Percentiles rank a stretch among this genome's conserved stretches.
Conservation (phyloP, 805 yeast species). For the Candida xiaguanensis region DNA sequence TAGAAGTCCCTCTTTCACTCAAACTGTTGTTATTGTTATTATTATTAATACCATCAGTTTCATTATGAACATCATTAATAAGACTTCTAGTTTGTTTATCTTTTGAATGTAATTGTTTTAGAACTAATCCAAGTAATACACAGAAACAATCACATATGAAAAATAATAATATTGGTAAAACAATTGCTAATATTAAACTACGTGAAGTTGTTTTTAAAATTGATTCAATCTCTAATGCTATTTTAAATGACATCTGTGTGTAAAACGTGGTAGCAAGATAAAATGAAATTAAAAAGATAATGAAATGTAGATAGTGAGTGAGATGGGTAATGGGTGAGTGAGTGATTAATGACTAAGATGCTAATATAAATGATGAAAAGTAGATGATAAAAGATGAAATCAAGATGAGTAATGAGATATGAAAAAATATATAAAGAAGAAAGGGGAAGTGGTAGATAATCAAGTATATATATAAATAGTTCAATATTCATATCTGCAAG, state of each 20-base stretch:
- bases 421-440: neutral
- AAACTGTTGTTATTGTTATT: too few relatives aligned
- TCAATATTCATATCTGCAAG: neutral
- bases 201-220: constrained; percentile 3
- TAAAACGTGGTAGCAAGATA: neutral
- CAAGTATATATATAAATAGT: neutral
- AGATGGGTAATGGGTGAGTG: too few relatives aligned
- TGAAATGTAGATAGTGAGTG: too few relatives aligned
- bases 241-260: neutral
- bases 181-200: constrained; percentile 6
- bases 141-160: constrained; percentile 6
- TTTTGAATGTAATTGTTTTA: neutral
- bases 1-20: too few relatives aligned
- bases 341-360: neutral
- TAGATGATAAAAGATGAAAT: neutral
- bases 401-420: neutral
- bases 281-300: too few relatives aligned
- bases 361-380: neutral
- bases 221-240: constrained; percentile 1
- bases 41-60: neutral
- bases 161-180: constrained; percentile 7
- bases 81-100: neutral
- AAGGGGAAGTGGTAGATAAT: neutral
- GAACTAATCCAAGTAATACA: neutral
- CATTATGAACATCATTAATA: neutral